Percentiles rank a stretch among this genome's conserved stretches.
Conservation (phyloP, 305 asterid genomes). For the Solanum aculeatissimum region DNA sequence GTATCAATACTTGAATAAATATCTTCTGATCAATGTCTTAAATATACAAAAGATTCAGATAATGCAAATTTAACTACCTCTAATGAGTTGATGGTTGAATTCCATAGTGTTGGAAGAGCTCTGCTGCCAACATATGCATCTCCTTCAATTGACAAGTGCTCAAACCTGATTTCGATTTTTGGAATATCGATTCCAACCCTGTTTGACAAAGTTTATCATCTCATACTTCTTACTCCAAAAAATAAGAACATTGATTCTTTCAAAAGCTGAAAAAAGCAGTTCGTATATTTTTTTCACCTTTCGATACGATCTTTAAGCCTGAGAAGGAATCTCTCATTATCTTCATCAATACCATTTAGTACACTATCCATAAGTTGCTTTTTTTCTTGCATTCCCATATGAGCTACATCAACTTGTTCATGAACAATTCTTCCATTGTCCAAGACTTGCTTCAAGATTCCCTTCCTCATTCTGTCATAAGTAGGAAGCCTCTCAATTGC, state of each 20-base stretch:
- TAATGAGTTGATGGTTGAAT: conserved; percentile 46
- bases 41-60: background rate
- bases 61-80: conserved; percentile 38
- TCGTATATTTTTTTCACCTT: conserved; percentile 32
- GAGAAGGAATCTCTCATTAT: conserved; percentile 69
- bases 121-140: conserved; percentile 68
- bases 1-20: background rate
- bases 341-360: conserved; percentile 71
- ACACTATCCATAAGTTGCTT: conserved; percentile 50
- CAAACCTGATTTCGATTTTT: conserved; percentile 72
- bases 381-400: conserved; percentile 38
- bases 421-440: conserved; percentile 21
- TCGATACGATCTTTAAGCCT: conserved; percentile 76
- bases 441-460: conserved; percentile 19
- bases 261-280: background rate
- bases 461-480: conserved; percentile 26
- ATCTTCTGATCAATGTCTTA: background rate
- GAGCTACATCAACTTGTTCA: conserved; percentile 23
- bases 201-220: background rate
- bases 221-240: background rate
- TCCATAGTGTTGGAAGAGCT: conserved; percentile 84
- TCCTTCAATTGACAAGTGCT: conserved; percentile 65
- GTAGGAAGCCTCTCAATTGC: conserved; percentile 45
- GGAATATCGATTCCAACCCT: conserved; percentile 93
- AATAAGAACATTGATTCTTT: background rate